These are phyloP conservation scores for Ceratocystis colombiana DNA, from an alignment of 2,329 filamentous ascomycete species.

Conservation along the genomic window DNA sequence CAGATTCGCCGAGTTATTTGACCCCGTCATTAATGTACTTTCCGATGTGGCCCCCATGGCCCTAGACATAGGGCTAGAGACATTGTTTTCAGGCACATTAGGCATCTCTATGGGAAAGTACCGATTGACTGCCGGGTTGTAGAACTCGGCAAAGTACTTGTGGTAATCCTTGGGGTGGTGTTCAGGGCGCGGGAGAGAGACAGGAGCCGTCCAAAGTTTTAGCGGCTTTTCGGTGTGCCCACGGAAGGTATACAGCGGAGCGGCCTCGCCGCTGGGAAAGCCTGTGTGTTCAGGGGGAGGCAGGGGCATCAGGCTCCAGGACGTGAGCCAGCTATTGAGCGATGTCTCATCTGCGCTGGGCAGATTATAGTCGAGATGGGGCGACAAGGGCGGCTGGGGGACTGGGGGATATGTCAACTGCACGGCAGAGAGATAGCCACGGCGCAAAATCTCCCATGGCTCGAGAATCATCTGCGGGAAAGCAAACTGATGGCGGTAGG, in stretches of 20 bases:
- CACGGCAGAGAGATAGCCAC: slow-evolving; percentile 3
- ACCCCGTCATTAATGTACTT: background rate
- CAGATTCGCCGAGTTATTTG: background rate
- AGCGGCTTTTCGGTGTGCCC: too few species aligned
- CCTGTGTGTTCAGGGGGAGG: background rate
- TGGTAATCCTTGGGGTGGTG: background rate
- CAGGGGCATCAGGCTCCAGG: slow-evolving; percentile 6
- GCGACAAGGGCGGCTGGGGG: background rate
- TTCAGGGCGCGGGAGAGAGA: background rate
- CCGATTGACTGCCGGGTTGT: background rate
- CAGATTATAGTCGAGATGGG: background rate
- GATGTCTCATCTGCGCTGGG: background rate
- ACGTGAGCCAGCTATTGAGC: background rate
- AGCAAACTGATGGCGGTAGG: slow-evolving; percentile 3
- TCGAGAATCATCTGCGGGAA: slow-evolving; percentile 7
- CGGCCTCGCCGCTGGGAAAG: too few species aligned
- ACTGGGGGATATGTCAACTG: background rate
- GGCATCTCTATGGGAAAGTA: background rate
- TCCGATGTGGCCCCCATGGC: background rate
- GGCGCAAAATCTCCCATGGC: background rate
- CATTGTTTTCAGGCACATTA: background rate
- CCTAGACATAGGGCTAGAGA: background rate
- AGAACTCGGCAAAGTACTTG: background rate
- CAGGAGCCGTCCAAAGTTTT: too few species aligned
- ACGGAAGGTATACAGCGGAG: too few species aligned